Conservation (phyloP, 129 eudicot genomes). For the Pulicaria dysenterica region DNA sequence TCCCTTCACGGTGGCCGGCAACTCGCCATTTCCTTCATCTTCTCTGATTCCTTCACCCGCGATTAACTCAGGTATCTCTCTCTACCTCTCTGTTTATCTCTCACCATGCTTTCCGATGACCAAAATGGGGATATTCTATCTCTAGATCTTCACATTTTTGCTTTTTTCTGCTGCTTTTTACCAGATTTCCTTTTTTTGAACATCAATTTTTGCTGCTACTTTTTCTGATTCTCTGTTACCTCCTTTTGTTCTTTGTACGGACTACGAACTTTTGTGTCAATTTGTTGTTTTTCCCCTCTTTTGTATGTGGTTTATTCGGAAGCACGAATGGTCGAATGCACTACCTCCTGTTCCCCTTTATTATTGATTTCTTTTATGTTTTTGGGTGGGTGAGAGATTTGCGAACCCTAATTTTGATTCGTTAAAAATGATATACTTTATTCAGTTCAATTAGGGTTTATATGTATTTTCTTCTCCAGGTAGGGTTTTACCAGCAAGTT, state of each 20-base stretch:
- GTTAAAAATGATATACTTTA: not conserved
- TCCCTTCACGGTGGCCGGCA: not conserved
- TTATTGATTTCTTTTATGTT: not conserved
- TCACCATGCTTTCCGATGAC: too few species aligned
- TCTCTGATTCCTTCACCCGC: not conserved
- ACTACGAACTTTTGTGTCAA: not conserved
- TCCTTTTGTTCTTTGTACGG: not conserved
- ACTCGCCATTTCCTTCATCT: not conserved
- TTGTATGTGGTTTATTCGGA: too few species aligned
- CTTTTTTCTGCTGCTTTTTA: not conserved
- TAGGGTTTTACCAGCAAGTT: not conserved
- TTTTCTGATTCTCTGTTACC: not conserved
- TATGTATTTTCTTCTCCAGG: constrained; percentile 11
- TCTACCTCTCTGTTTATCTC: too few species aligned
- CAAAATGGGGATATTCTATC: not conserved
- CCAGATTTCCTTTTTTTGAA: constrained; percentile 11
- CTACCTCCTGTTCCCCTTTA: not conserved
- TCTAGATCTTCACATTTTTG: not conserved
- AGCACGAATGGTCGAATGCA: too few species aligned
- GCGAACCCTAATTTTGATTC: constrained; percentile 11
- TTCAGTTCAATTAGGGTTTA: constrained; percentile 13
- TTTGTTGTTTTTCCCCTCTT: not conserved
- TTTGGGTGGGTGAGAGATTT: not conserved
- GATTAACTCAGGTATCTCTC: constrained; percentile 10
- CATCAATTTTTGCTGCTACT: not conserved